phyloP scores from a whole-genome alignment of 169 alveolate species.

The Eimeria brunetti region DNA sequence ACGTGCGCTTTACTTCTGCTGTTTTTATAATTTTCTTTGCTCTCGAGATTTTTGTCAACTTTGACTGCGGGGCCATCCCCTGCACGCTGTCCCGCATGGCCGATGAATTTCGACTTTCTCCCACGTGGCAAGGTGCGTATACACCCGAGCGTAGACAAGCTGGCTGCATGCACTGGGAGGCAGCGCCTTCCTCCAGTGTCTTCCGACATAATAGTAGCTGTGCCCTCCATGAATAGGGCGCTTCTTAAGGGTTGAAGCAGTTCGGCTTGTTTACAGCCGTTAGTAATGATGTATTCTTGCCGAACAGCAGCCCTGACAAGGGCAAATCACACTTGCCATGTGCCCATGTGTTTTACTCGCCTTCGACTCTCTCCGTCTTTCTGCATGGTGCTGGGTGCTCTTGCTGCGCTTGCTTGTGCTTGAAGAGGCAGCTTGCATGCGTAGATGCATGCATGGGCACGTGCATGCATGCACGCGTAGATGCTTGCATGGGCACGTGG shows the following conservation, averaged over 20 bases:
- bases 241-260: not conserved
- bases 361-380: not conserved
- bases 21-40: conserved; percentile 51
- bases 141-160: not conserved
- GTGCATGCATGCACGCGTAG: too few relatives aligned
- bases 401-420: too few relatives aligned
- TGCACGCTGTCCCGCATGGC: conserved; percentile 68
- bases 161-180: not conserved
- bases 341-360: not conserved
- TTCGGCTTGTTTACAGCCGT: not conserved
- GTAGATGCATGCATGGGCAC: too few relatives aligned
- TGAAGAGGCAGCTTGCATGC: too few relatives aligned
- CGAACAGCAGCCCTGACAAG: not conserved
- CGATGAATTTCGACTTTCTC: conserved; percentile 68
- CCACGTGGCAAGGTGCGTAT: conserved; percentile 76
- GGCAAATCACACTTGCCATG: not conserved
- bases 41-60: conserved; percentile 71
- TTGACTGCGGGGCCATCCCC: conserved; percentile 80
- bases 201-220: not conserved
- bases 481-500: not conserved
- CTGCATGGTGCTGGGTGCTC: not conserved
- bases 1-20: conserved; percentile 42
- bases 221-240: not conserved
- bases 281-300: not conserved
- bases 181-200: not conserved